Percentiles rank a stretch among this genome's conserved stretches.
These are phyloP conservation scores for Cordia subcordata DNA, from an alignment of 257 asterid species.

Conservation along the genomic window DNA sequence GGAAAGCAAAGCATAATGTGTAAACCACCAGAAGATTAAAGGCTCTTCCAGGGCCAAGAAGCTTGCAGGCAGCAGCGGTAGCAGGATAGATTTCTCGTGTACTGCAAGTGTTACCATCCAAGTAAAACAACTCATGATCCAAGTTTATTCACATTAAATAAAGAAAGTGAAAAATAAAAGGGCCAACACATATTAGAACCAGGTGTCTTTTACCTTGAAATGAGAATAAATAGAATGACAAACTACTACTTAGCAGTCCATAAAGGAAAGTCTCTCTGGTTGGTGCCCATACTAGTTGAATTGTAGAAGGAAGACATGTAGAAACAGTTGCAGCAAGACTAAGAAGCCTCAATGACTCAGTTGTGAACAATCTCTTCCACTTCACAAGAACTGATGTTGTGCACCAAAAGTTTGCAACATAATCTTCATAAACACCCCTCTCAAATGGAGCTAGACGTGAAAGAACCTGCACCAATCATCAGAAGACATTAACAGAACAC, in stretches of 20 bases:
- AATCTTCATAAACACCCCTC: conserved; percentile 96
- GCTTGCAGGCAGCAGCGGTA: conserved; percentile 95
- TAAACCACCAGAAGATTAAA: conserved; percentile 63
- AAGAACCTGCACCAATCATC: conserved; percentile 67
- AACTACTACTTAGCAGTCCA: conserved; percentile 75
- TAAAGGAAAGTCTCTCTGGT: conserved; percentile 63
- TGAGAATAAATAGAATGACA: conserved; percentile 87
- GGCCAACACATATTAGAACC: conserved; percentile 10
- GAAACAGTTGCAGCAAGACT: conserved; percentile 77
- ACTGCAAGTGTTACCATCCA: conserved; percentile 40
- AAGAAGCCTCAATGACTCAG: conserved; percentile 55
- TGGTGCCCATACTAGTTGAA: conserved; percentile 64
- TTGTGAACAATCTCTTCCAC: conserved; percentile 89
- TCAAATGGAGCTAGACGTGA: conserved; percentile 95
- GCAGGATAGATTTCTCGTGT: conserved; percentile 89
- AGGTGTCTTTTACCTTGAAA: conserved; percentile 73
- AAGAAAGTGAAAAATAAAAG: conserved; percentile 4
- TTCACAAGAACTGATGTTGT: conserved; percentile 70
- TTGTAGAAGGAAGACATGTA: conserved; percentile 72
- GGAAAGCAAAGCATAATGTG: conserved; percentile 61
- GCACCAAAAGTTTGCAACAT: conserved; percentile 98
- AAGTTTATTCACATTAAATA: conserved; percentile 7
- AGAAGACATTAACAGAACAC: background rate
- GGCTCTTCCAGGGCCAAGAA: conserved; percentile 78
- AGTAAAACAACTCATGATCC: conserved; percentile 5